Evolutionary conservation across 1,284 basidiomycete species (phyloP).

Genomic region (Apiotrichum laibachii): DNA sequence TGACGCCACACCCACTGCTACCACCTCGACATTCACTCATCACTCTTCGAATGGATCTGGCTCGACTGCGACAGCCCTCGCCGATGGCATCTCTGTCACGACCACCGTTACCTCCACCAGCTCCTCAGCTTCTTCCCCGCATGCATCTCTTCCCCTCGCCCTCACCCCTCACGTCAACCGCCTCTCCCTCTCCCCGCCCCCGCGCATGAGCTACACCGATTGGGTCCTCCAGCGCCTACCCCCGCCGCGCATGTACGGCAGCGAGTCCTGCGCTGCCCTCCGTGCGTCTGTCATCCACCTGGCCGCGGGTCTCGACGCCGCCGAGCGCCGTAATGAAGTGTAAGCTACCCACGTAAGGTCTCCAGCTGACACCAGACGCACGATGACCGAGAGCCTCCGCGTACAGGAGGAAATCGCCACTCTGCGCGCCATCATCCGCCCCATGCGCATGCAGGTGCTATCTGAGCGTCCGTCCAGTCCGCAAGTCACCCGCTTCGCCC

Average conservation of each 20-base stretch:
- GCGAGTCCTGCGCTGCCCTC: slow-evolving; percentile 16
- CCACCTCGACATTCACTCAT: not conserved
- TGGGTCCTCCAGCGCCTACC: slow-evolving; percentile 12
- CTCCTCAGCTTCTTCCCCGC: not conserved
- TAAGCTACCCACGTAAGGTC: slow-evolving; percentile 11
- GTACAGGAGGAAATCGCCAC: slow-evolving; percentile 72
- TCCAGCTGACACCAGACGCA: slow-evolving; percentile 22
- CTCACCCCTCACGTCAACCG: not conserved
- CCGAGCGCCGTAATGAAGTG: slow-evolving; percentile 40
- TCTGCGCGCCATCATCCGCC: slow-evolving; percentile 68
- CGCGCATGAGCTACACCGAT: slow-evolving; percentile 9
- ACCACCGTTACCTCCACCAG: not conserved
- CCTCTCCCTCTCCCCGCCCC: slow-evolving; percentile 4
- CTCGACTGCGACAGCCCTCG: not conserved
- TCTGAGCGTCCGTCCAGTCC: slow-evolving; percentile 14
- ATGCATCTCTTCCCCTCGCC: not conserved
- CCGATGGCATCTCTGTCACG: not conserved
- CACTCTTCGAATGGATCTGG: not conserved
- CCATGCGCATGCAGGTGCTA: slow-evolving; percentile 63
- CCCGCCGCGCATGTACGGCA: not conserved
- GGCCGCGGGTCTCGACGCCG: slow-evolving; percentile 35
- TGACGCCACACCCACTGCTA: not conserved
- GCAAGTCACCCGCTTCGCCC: slow-evolving; percentile 8
- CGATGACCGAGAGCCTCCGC: slow-evolving; percentile 66
- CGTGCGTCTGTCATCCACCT: slow-evolving; percentile 30